Percentiles rank a stretch among this genome's conserved stretches.
phyloP scores from a whole-genome alignment of 495 filamentous ascomycete species.

The Daldinia concentrica region DNA sequence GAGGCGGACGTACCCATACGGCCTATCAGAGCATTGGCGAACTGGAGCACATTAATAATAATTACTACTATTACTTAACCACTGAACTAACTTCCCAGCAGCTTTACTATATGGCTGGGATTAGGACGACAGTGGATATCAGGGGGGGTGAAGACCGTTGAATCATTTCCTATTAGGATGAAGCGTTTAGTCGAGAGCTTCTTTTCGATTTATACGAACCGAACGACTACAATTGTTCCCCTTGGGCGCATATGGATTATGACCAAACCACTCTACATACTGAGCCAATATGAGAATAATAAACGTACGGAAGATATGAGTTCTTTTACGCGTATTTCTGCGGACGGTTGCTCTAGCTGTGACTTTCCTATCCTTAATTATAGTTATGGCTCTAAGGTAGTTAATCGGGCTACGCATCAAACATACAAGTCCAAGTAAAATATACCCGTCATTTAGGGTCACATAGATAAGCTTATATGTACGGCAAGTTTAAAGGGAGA shows the following conservation, averaged over 20 bases:
- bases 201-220: neutral
- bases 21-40: neutral
- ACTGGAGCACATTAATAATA: neutral
- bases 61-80: neutral
- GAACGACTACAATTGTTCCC: neutral
- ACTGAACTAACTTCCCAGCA: neutral
- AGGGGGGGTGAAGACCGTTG: neutral
- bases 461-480: too few species aligned
- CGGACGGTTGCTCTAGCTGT: too few species aligned
- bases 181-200: neutral
- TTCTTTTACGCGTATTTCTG: too few species aligned
- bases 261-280: neutral
- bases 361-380: too few species aligned
- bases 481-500: too few species aligned
- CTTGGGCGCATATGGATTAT: neutral
- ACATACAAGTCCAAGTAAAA: too few species aligned
- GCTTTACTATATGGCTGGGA: neutral
- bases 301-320: too few species aligned
- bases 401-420: too few species aligned
- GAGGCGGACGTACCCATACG: neutral
- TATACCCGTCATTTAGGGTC: too few species aligned
- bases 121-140: neutral
- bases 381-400: too few species aligned
- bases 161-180: neutral
- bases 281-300: too few species aligned